A percentile compares a stretch with the other conserved stretches of the same genome.
phyloP scores from a whole-genome alignment of 495 filamentous ascomycete species.

The Bacidia rubella region DNA sequence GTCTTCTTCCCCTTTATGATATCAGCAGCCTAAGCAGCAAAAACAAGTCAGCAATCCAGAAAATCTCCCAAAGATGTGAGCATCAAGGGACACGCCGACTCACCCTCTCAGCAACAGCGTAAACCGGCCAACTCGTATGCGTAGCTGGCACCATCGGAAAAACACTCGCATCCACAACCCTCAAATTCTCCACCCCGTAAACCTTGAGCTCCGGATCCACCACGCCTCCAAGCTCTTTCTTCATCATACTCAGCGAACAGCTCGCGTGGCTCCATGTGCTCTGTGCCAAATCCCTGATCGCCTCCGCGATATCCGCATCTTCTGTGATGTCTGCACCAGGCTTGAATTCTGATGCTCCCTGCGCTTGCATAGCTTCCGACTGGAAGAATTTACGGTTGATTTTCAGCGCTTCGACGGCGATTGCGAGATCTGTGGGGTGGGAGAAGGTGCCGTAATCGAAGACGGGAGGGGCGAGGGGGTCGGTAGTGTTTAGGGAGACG shows the following conservation, averaged over 20 bases:
- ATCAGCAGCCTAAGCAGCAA: not conserved
- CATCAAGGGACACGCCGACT: not conserved
- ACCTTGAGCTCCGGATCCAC: slow-evolving; percentile 29
- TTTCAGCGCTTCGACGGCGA: slow-evolving; percentile 4
- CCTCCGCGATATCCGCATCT: not conserved
- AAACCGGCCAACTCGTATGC: slow-evolving; percentile 39
- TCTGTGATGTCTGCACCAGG: not conserved
- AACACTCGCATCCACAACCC: too few species aligned
- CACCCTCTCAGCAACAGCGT: slow-evolving; percentile 48
- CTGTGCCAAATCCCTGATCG: not conserved
- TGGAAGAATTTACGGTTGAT: not conserved
- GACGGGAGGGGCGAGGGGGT: slow-evolving; percentile 8
- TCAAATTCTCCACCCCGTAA: too few species aligned
- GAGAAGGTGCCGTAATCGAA: slow-evolving; percentile 20
- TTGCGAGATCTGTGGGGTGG: slow-evolving; percentile 21
- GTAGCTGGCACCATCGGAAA: slow-evolving; percentile 41
- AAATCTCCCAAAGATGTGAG: not conserved
- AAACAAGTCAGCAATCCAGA: not conserved
- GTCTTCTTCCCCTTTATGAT: not conserved
- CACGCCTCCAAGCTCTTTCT: slow-evolving; percentile 34
- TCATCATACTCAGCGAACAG: slow-evolving; percentile 38
- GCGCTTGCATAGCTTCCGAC: not conserved
- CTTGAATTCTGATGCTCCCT: not conserved
- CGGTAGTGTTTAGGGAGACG: slow-evolving; percentile 14
- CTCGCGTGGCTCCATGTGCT: slow-evolving; percentile 26